Evolutionary conservation across 345 rosid species (phyloP).

Genomic region (Lepidium didymum): DNA sequence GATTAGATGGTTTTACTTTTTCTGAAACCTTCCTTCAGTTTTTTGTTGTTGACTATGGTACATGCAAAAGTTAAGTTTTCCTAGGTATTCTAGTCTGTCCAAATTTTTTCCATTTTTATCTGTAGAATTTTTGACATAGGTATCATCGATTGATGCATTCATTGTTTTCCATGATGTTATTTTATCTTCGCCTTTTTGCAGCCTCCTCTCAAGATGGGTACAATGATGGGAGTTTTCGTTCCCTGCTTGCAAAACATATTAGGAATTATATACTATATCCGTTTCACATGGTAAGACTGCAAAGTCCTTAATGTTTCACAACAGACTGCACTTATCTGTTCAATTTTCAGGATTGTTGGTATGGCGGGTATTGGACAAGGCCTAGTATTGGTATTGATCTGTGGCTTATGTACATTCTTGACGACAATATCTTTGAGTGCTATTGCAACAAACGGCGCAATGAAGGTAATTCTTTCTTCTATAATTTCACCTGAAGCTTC

Average conservation of each 20-base stretch:
- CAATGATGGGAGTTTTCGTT: conserved; percentile 97
- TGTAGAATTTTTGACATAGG: background rate
- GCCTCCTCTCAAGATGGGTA: conserved; percentile 72
- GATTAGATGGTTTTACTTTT: background rate
- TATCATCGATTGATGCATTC: conserved; percentile 5
- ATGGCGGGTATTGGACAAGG: conserved; percentile 94
- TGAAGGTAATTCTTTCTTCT: conserved; percentile 61
- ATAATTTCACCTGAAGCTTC: background rate
- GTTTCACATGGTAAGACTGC: conserved; percentile 78
- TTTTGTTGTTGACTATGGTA: conserved; percentile 11
- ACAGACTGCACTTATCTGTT: conserved; percentile 13
- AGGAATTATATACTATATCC: conserved; percentile 98
- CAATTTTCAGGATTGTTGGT: conserved; percentile 88
- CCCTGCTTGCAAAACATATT: conserved; percentile 98
- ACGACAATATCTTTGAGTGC: conserved; percentile 94
- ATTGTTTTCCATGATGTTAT: conserved; percentile 14
- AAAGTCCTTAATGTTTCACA: conserved; percentile 11
- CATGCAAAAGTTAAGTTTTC: conserved; percentile 3
- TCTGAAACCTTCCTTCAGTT: conserved; percentile 8
- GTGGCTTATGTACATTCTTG: conserved; percentile 92
- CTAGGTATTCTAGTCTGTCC: conserved; percentile 2
- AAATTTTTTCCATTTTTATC: background rate
- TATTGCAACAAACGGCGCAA: conserved; percentile 99
- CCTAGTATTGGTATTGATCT: conserved; percentile 69
- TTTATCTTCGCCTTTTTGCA: conserved; percentile 39